These are phyloP conservation scores for Flagelloscypha sp. DNA, from an alignment of 768 basidiomycete species.

Conservation along the genomic window DNA sequence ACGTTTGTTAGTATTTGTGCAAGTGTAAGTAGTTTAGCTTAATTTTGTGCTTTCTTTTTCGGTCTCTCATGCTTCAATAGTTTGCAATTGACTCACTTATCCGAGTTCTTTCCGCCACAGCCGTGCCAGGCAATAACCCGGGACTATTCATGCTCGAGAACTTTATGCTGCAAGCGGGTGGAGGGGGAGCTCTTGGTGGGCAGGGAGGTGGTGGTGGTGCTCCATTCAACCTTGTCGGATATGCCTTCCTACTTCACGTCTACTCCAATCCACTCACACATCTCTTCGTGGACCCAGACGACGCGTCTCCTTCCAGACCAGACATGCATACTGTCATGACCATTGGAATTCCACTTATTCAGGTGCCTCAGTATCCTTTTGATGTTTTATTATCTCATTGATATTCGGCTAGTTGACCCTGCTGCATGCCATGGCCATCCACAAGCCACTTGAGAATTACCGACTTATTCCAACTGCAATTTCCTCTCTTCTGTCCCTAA, in stretches of 20 bases:
- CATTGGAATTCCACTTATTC: conserved; percentile 63
- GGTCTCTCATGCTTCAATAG: too few relatives aligned
- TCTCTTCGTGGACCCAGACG: conserved; percentile 25
- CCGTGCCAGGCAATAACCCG: too few relatives aligned
- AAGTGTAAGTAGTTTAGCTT: too few relatives aligned
- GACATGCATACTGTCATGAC: conserved; percentile 69
- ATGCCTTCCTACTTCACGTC: conserved; percentile 67
- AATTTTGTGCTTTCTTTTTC: too few relatives aligned
- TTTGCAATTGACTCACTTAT: too few relatives aligned
- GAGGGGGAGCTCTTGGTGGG: too few relatives aligned
- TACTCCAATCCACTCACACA: conserved; percentile 64
- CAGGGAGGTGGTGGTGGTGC: too few relatives aligned
- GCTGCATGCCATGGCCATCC: conserved; percentile 59
- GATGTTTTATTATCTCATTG: conserved; percentile 1
- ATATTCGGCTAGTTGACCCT: conserved; percentile 39
- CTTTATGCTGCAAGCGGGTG: too few relatives aligned
- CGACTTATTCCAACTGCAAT: conserved; percentile 65
- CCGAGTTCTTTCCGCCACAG: too few relatives aligned
- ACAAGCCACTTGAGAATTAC: conserved; percentile 52
- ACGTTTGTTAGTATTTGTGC: too few relatives aligned
- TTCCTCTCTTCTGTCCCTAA: conserved; percentile 47
- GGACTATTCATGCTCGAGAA: too few relatives aligned
- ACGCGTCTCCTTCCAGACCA: conserved; percentile 49
- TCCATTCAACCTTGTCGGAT: too few relatives aligned
- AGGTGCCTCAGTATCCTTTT: conserved; percentile 32